Conservation (phyloP, 2,329 filamentous ascomycete genomes). For the Alternaria sp. region DNA sequence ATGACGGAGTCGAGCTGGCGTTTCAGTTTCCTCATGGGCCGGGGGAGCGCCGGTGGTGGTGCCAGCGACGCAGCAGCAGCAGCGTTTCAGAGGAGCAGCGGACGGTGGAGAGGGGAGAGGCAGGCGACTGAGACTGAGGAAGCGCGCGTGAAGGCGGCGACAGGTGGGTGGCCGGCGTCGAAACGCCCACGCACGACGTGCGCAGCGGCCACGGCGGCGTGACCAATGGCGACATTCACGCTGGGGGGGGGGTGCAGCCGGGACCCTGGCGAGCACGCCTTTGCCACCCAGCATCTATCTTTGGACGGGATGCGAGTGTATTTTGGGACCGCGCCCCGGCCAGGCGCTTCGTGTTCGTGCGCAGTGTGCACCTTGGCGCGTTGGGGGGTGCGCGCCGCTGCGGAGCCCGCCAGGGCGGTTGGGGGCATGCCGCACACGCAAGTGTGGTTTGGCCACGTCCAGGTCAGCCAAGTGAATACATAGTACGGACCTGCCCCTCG, state of each 20-base stretch:
- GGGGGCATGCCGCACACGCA: background rate
- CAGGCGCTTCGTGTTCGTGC: conserved; percentile 21
- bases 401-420: conserved; percentile 10
- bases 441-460: background rate
- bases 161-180: conserved; percentile 5
- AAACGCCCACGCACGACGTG: background rate
- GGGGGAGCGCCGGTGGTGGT: conserved; percentile 5
- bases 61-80: background rate
- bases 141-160: conserved; percentile 18
- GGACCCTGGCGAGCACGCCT: background rate
- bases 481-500: conserved; percentile 17
- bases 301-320: conserved; percentile 17
- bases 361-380: conserved; percentile 11
- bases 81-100: conserved; percentile 11
- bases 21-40: conserved; percentile 31
- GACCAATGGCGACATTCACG: background rate
- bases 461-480: too few relatives aligned
- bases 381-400: conserved; percentile 15
- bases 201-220: conserved; percentile 5
- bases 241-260: background rate
- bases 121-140: conserved; percentile 1
- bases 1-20: conserved; percentile 65
- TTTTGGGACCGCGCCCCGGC: conserved; percentile 21
- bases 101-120: conserved; percentile 2
- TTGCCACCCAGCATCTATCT: conserved; percentile 23